Evolutionary conservation across 306 rosid genomes (phyloP), one percentile per base, ranked within the genome.

Genomic region (Dicorynia guianensis): DNA sequence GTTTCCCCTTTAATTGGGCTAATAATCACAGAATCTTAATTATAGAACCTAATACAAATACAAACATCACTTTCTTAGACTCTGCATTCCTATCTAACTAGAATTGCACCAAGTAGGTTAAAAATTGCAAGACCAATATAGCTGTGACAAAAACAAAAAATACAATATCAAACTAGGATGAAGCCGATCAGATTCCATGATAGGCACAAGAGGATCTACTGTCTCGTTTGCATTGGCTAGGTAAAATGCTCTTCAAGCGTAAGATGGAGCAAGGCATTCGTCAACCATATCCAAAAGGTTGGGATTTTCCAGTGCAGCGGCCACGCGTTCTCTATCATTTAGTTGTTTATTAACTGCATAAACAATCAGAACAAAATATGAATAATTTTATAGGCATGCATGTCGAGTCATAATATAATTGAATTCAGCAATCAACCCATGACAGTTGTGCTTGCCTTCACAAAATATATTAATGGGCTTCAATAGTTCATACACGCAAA

Each of bases 251-350:
- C 58, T 49, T 87, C 86, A 92, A 12, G 70, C 87, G 63, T 48
- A 85, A 61, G 97, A 85, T 40, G 98, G 96, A 72, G 96, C 89
- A 72, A 96, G 87, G 84, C 99, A 96, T 85, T 92, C 98, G 64
- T 96, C 99, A 40, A 96, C 96, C 98, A 89, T 92, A 67, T 90
- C 89, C 73, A 85, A n/a, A 65, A 92, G 93, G 80, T 84, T 82
- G 52, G 99, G 97, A 58, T 92, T 96, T 75, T 96, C 99, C 86
- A 96, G 75, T 14, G 99, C 98, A 7, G 98, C 98, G 55, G 98
- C 97, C 53, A 90, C 93, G 44, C 98, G 88, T 57, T 96, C 99
- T 84, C 90, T 96, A 83, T 92, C 98, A 67, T 90, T 96, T 82
- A 92, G 87, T 81, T 92, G 98, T 77, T 92, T 96, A 78, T 96